Base-by-base conservation (phyloP, 169 alveolate species). In the Toxoplasma gondii region DNA sequence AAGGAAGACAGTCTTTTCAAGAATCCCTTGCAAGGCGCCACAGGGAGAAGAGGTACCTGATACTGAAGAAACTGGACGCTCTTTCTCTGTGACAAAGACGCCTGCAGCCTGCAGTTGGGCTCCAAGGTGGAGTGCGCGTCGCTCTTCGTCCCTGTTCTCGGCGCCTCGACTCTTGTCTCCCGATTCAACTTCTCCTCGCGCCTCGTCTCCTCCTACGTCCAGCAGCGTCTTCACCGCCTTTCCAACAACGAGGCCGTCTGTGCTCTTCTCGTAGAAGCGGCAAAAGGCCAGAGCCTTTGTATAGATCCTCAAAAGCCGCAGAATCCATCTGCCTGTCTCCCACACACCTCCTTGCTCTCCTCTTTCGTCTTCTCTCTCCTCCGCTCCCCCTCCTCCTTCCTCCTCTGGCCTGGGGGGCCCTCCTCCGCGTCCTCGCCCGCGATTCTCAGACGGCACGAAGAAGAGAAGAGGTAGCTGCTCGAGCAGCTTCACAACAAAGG, bases 381-480 rank as follows among this genome's bases (percentile, higher is more conserved):
- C 41, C 16, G 44, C 88, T 81, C 58, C 49, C 41, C 34, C 90
- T 43, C 90, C 36, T 67, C 4, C 67, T 19, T 38, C 64, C 4
- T 22, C 90, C 39, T 16, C 41, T 49, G 10, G 44, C 54, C 31
- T 17, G 54, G 38, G 41, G 39, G 69, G 39, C 41, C 34, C 27
- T 31, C 38, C 90, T 22, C 34, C 24, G 69, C 69, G 67, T 41
- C 69, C 38, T 22, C 53, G 90, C 39, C 67, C 9, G 64, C 67
- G 44, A 4, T 38, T 36, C 90, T 82, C 36, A 12, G 44, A 22
- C 69, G 44, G 90, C 90, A 10, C 69, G 54, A 29, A 27, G 41
- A 82, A 49, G 31, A 82, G 64, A 39, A 82, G 90, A 82, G 90
- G 90, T n/a, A 82, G 64, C 90, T 82, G 90, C 24, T 34, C 67